phyloP scores from a whole-genome alignment of 208 protist species.

The Acanthamoeba lenticulata region DNA sequence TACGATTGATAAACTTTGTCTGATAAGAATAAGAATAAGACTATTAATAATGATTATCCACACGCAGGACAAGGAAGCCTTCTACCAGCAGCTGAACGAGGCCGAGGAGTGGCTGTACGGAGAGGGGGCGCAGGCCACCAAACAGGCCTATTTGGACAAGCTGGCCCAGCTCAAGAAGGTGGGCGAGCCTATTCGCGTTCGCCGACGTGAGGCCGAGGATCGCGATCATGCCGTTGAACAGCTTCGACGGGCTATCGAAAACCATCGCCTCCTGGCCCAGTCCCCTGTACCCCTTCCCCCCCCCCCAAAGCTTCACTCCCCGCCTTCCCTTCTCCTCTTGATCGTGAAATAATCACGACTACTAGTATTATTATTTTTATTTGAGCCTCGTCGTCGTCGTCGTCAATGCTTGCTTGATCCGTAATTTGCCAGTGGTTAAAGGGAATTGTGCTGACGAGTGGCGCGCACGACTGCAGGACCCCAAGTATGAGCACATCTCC shows the following conservation, averaged over 20 bases:
- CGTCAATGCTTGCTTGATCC: too few species aligned
- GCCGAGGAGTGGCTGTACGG: constrained; percentile 85
- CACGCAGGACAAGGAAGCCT: neutral
- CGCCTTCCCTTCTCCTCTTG: too few species aligned
- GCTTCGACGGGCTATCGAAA: neutral
- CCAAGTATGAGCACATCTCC: constrained; percentile 50
- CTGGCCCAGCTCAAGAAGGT: constrained; percentile 67
- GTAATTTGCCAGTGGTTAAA: too few species aligned
- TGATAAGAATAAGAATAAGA: too few species aligned
- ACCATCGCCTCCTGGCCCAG: neutral
- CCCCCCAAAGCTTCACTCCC: too few species aligned
- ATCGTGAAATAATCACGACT: too few species aligned
- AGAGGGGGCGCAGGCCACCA: constrained; percentile 74
- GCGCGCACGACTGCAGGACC: constrained; percentile 11
- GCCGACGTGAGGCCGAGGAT: constrained; percentile 53
- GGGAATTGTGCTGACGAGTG: too few species aligned
- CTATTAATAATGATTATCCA: too few species aligned
- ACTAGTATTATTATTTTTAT: too few species aligned
- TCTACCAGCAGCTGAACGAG: constrained; percentile 42
- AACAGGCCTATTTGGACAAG: constrained; percentile 63
- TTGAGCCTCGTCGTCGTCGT: too few species aligned
- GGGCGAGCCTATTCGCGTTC: neutral
- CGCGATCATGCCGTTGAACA: neutral
- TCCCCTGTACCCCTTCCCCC: neutral
- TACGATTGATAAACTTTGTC: too few species aligned